These are phyloP conservation scores for Amanita inopinata DNA, from an alignment of 768 basidiomycete species.

Conservation along the genomic window DNA sequence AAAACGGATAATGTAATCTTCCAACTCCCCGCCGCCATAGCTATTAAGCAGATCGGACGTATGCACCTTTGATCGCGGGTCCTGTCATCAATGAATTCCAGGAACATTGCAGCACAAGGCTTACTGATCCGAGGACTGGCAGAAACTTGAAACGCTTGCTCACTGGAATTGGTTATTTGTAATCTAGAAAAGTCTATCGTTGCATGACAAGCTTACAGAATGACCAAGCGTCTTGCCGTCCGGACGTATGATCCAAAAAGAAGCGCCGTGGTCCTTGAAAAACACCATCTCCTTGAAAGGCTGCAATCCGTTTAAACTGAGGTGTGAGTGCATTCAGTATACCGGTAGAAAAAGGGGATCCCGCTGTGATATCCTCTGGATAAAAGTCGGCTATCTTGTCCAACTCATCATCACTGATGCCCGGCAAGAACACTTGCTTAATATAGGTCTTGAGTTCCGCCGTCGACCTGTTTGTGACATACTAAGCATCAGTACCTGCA, in stretches of 20 bases:
- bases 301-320: slow-evolving; percentile 41
- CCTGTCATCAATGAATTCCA: slow-evolving; percentile 13
- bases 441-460: slow-evolving; percentile 20
- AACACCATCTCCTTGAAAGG: slow-evolving; percentile 38
- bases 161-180: slow-evolving; percentile 10
- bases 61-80: slow-evolving; percentile 23
- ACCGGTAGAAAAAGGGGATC: slow-evolving; percentile 46
- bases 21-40: slow-evolving; percentile 26
- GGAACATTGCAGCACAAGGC: no score
- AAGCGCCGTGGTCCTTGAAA: slow-evolving; percentile 41
- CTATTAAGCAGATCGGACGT: slow-evolving; percentile 26
- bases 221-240: slow-evolving; percentile 29
- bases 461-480: slow-evolving; percentile 10
- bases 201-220: slow-evolving; percentile 22
- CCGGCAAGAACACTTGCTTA: slow-evolving; percentile 18
- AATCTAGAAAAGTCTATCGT: no score
- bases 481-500: not conserved
- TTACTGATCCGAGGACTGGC: slow-evolving; percentile 16
- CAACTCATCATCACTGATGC: slow-evolving; percentile 19
- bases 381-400: slow-evolving; percentile 24
- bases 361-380: slow-evolving; percentile 28
- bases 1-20: slow-evolving; percentile 34
- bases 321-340: slow-evolving; percentile 32
- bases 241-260: slow-evolving; percentile 29
- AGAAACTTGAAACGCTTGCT: slow-evolving; percentile 14